Evolutionary conservation across 495 filamentous ascomycete species (phyloP).

Genomic region (Saxophila tyrrhenica): DNA sequence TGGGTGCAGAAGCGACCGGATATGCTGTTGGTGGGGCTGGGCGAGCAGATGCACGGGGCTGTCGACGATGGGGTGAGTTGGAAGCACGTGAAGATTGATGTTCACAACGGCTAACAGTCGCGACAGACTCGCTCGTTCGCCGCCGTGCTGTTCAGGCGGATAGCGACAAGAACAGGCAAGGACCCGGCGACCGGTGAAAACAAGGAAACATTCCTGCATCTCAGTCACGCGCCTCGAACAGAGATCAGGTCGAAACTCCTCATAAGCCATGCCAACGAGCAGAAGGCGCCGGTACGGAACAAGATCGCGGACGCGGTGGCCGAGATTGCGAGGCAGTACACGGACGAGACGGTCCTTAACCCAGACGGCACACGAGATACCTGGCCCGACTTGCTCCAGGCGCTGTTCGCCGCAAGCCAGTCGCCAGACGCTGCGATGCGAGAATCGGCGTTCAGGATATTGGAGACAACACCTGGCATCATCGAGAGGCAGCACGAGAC

Average conservation of each 20-base stretch:
- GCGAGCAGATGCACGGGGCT: constrained; percentile 73
- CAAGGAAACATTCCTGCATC: constrained; percentile 70
- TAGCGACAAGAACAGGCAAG: constrained; percentile 78
- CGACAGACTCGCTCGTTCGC: constrained; percentile 72
- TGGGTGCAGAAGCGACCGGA: constrained; percentile 77
- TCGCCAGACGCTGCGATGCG: constrained; percentile 67
- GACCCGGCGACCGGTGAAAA: constrained; percentile 53
- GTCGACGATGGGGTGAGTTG: constrained; percentile 55
- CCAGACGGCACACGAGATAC: constrained; percentile 35
- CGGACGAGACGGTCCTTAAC: constrained; percentile 45
- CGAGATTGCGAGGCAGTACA: constrained; percentile 87
- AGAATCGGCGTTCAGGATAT: constrained; percentile 85
- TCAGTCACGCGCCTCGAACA: constrained; percentile 55
- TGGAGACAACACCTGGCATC: constrained; percentile 87
- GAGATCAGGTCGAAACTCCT: constrained; percentile 75
- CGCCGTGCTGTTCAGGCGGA: constrained; percentile 87
- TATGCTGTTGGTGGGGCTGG: constrained; percentile 80
- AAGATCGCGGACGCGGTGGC: constrained; percentile 96
- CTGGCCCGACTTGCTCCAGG: constrained; percentile 83
- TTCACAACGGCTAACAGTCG: not conserved
- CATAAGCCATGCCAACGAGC: constrained; percentile 59
- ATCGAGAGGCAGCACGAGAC: constrained; percentile 94
- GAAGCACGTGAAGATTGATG: not conserved
- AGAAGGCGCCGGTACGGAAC: constrained; percentile 61
- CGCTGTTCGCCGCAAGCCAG: constrained; percentile 80